Conservation (phyloP, 2,329 filamentous ascomycete genomes). For the Botryosphaeria dothidea region DNA sequence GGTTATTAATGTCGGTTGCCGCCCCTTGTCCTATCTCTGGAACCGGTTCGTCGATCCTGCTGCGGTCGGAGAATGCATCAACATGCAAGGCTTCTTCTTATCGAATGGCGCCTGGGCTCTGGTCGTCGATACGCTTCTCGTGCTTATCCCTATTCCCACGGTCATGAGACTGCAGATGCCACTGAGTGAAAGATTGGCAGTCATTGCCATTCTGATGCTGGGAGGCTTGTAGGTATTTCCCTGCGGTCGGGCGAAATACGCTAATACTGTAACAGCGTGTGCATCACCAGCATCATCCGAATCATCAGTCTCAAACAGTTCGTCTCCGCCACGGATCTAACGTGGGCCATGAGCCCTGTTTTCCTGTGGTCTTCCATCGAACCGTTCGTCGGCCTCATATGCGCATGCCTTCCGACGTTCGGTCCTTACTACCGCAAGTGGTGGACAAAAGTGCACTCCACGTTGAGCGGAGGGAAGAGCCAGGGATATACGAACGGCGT, state of each 20-base stretch:
- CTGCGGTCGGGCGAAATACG: neutral
- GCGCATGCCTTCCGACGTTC: constrained; percentile 33
- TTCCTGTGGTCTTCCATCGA: constrained; percentile 39
- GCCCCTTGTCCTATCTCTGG: constrained; percentile 50
- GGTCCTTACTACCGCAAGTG: constrained; percentile 4
- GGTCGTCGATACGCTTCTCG: constrained; percentile 35
- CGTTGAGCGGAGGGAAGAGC: neutral
- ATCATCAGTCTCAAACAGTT: constrained; percentile 30
- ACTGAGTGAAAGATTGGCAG: neutral
- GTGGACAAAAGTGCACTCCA: neutral
- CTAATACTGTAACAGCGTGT: constrained; percentile 25
- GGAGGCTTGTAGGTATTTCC: constrained; percentile 17
- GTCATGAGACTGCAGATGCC: constrained; percentile 33
- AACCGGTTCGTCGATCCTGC: constrained; percentile 38
- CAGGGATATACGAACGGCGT: neutral
- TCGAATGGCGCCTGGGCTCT: constrained; percentile 46
- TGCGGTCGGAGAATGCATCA: constrained; percentile 45
- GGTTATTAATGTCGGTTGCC: constrained; percentile 43
- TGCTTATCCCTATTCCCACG: constrained; percentile 36
- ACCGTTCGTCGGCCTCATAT: constrained; percentile 39
- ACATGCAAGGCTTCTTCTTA: constrained; percentile 51
- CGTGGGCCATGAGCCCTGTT: constrained; percentile 31
- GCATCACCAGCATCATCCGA: constrained; percentile 31
- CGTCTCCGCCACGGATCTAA: constrained; percentile 27
- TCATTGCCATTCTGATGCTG: constrained; percentile 12